These are phyloP conservation scores for Yamadazyma olivae DNA, from an alignment of 805 yeast genomes.

Conservation along the genomic window DNA sequence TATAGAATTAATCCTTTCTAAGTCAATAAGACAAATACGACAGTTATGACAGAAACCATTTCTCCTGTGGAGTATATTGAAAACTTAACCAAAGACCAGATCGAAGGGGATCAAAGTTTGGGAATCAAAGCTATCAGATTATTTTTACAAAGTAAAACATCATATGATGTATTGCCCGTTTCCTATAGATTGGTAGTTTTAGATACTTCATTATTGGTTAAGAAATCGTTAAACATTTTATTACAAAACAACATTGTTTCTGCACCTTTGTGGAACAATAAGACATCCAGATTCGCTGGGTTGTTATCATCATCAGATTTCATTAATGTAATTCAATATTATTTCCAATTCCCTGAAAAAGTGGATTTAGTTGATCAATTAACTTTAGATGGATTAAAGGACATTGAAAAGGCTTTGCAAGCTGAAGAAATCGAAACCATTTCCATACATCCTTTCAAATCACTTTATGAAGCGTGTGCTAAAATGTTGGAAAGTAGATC, in stretches of 20 bases:
- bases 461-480: slow-evolving; percentile 88
- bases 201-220: slow-evolving; percentile 86
- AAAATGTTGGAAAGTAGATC: slow-evolving; percentile 87
- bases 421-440: slow-evolving; percentile 82
- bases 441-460: slow-evolving; percentile 86
- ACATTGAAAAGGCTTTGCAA: slow-evolving; percentile 83
- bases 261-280: slow-evolving; percentile 95
- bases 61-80: slow-evolving; percentile 44
- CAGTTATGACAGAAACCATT: slow-evolving; percentile 14
- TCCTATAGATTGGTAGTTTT: slow-evolving; percentile 88
- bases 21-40: no score
- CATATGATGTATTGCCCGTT: slow-evolving; percentile 96
- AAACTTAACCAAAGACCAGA: slow-evolving; percentile 38
- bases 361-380: slow-evolving; percentile 83
- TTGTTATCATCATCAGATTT: slow-evolving; percentile 88
- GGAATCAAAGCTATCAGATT: slow-evolving; percentile 80
- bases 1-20: no score
- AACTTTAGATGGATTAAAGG: slow-evolving; percentile 80
- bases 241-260: slow-evolving; percentile 92
- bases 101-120: slow-evolving; percentile 60
- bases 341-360: slow-evolving; percentile 83
- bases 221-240: slow-evolving; percentile 84
- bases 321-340: slow-evolving; percentile 91
- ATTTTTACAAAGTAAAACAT: slow-evolving; percentile 84
- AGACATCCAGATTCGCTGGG: slow-evolving; percentile 88